phyloP scores from a whole-genome alignment of 495 filamentous ascomycete species.

The Aspergillus homomorphus region DNA sequence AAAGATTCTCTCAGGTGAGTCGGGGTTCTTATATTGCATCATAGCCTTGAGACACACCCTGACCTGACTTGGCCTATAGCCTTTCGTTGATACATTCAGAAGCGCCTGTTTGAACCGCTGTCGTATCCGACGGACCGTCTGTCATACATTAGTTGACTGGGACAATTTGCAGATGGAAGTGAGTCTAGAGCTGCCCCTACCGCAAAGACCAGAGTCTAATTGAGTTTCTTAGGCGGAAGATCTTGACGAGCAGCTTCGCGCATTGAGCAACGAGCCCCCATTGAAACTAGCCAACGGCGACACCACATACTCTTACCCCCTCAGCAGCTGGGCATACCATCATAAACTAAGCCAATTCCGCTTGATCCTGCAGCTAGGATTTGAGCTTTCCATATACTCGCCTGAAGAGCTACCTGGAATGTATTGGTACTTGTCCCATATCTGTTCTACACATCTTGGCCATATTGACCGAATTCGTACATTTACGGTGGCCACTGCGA shows the following conservation, averaged over 20 bases:
- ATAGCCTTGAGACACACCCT: neutral
- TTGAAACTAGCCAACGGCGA: slow-evolving; percentile 42
- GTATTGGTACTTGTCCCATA: slow-evolving; percentile 72
- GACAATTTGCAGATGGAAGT: slow-evolving; percentile 81
- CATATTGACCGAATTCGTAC: slow-evolving; percentile 70
- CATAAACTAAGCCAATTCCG: slow-evolving; percentile 87
- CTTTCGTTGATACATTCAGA: slow-evolving; percentile 78
- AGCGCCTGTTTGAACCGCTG: slow-evolving; percentile 87
- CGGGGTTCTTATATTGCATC: neutral
- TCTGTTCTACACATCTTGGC: slow-evolving; percentile 46
- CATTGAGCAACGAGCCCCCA: slow-evolving; percentile 60
- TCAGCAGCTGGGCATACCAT: slow-evolving; percentile 85
- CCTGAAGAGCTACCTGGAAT: slow-evolving; percentile 82
- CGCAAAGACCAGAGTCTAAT: slow-evolving; percentile 1
- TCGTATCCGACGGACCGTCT: slow-evolving; percentile 77
- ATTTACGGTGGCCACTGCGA: slow-evolving; percentile 46
- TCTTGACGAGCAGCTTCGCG: slow-evolving; percentile 68
- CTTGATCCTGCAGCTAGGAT: slow-evolving; percentile 88
- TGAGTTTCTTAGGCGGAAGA: slow-evolving; percentile 57
- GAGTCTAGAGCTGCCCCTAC: neutral
- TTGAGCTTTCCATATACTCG: slow-evolving; percentile 87
- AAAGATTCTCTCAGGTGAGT: slow-evolving; percentile 60
- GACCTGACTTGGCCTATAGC: slow-evolving; percentile 23
- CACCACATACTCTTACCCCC: slow-evolving; percentile 61
- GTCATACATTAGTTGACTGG: slow-evolving; percentile 77